Conservation (phyloP, 306 rosid species). For the Dalbergia cultrata region DNA sequence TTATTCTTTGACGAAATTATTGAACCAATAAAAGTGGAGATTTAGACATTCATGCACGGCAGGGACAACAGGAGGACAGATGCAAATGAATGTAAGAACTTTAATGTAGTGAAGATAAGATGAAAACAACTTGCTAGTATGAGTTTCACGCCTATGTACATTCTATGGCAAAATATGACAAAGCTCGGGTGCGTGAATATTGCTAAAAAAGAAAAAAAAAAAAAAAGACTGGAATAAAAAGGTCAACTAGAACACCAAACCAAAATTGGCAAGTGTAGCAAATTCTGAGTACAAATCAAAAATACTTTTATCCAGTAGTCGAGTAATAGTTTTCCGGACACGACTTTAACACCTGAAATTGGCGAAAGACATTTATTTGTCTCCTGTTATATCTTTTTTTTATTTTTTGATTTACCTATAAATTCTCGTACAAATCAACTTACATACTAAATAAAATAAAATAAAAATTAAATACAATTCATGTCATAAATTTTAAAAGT, state of each 20-base stretch:
- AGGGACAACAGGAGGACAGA: conserved; percentile 7
- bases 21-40: not conserved
- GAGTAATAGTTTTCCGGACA: no score
- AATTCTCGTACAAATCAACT: no score
- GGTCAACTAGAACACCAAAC: not conserved
- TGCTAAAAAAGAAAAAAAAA: not conserved
- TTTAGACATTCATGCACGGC: conserved; percentile 12
- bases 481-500: no score
- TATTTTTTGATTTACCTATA: no score
- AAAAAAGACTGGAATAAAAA: no score
- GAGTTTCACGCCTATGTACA: not conserved
- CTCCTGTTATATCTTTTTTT: no score
- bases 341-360: no score
- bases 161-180: not conserved
- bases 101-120: not conserved
- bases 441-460: no score
- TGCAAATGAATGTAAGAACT: not conserved
- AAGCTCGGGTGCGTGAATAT: not conserved
- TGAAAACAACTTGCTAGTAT: not conserved
- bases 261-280: not conserved
- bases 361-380: no score
- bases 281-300: not conserved
- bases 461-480: no score
- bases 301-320: no score
- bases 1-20: conserved; percentile 18